Conservation (phyloP, 2,329 filamentous ascomycete species). For the Alternaria incomplexa region DNA sequence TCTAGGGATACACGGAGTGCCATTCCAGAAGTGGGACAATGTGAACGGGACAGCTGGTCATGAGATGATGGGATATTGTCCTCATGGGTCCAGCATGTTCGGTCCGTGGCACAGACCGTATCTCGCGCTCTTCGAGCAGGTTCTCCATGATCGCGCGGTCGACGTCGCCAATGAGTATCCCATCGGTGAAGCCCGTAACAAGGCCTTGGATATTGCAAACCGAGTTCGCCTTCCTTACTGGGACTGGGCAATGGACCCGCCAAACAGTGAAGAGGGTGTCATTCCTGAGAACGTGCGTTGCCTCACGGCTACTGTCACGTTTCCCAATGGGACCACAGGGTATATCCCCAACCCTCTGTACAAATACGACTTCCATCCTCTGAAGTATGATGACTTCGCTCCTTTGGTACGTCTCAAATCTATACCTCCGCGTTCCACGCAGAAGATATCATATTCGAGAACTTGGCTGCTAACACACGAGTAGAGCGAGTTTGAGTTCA, state of each 20-base stretch:
- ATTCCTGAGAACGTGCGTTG: conserved; percentile 34
- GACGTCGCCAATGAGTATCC: conserved; percentile 39
- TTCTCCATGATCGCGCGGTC: conserved; percentile 38
- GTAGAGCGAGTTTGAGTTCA: conserved; percentile 40
- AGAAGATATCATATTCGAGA: too few relatives aligned
- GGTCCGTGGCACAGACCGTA: conserved; percentile 43
- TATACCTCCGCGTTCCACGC: background rate
- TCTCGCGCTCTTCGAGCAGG: conserved; percentile 41
- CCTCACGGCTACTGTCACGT: conserved; percentile 26
- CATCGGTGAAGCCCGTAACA: conserved; percentile 26
- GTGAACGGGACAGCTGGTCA: conserved; percentile 29
- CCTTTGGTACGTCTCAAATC: conserved; percentile 23
- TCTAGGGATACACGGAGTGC: conserved; percentile 41
- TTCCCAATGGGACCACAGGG: conserved; percentile 33
- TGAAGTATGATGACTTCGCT: conserved; percentile 36
- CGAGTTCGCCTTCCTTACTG: conserved; percentile 43
- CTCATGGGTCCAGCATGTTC: conserved; percentile 40
- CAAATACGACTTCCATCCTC: conserved; percentile 39
- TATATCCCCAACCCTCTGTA: conserved; percentile 37
- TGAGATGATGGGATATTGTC: conserved; percentile 37
- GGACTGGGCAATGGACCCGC: conserved; percentile 42
- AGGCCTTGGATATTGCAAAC: conserved; percentile 29
- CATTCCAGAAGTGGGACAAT: conserved; percentile 36
- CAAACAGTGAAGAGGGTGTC: conserved; percentile 26
- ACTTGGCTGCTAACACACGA: background rate